Evolutionary conservation across 345 rosid species (phyloP).

Genomic region (Eucalyptus regnans): DNA sequence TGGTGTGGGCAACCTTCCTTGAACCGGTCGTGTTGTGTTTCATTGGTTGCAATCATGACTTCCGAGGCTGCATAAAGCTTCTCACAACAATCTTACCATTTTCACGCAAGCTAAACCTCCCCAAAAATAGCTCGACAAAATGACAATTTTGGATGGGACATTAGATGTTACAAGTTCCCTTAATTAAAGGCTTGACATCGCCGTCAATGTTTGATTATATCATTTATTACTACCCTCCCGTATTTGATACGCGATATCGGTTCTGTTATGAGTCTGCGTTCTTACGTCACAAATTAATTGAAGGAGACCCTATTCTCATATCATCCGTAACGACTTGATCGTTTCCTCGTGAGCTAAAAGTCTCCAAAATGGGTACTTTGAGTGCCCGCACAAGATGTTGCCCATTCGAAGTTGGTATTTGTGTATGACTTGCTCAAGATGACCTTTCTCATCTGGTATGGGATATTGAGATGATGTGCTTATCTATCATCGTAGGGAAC

Average conservation of each 20-base stretch:
- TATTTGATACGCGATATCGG: not conserved
- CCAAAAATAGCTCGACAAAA: too few species aligned
- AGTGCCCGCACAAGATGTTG: not conserved
- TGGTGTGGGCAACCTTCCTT: not conserved
- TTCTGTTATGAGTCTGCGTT: rapidly evolving
- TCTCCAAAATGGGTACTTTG: not conserved
- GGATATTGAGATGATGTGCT: rapidly evolving
- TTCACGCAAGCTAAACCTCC: too few species aligned
- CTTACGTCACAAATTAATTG: not conserved
- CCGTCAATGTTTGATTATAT: not conserved
- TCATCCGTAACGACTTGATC: rapidly evolving
- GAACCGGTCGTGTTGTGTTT: too few species aligned
- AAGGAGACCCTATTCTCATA: not conserved
- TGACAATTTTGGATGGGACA: not conserved
- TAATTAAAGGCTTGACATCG: not conserved
- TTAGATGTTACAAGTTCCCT: not conserved
- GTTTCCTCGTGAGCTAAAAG: not conserved
- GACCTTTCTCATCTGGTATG: rapidly evolving
- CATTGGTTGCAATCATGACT: not conserved
- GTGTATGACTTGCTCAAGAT: not conserved
- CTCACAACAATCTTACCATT: not conserved
- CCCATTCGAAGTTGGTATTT: not conserved
- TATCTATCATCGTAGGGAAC: not conserved
- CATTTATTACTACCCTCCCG: not conserved
- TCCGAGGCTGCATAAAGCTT: not conserved